Evolutionary conservation across 2,329 filamentous ascomycete genomes (phyloP).

Genomic region (Fusarium equiseti): DNA sequence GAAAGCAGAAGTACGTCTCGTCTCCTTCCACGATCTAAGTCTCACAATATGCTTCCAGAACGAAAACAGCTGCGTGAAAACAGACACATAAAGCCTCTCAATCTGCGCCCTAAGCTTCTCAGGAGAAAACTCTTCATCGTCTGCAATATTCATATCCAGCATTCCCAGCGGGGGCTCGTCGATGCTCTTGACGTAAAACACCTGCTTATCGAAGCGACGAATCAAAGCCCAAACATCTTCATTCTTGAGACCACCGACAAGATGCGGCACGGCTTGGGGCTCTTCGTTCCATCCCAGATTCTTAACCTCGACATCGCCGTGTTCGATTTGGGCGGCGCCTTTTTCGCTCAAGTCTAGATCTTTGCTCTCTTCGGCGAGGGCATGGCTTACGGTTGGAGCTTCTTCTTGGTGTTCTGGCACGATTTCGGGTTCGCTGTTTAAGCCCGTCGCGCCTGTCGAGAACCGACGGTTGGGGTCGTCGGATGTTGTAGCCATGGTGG

Average conservation of each 20-base stretch:
- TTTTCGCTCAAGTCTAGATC: slow-evolving; percentile 52
- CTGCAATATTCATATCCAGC: slow-evolving; percentile 83
- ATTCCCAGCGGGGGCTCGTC: slow-evolving; percentile 65
- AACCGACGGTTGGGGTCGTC: slow-evolving; percentile 33
- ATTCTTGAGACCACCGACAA: slow-evolving; percentile 77
- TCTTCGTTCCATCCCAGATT: slow-evolving; percentile 78
- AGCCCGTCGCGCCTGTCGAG: slow-evolving; percentile 26
- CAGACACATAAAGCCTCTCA: slow-evolving; percentile 85
- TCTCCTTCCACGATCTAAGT: slow-evolving; percentile 83
- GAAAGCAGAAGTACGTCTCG: slow-evolving; percentile 74
- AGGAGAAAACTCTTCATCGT: slow-evolving; percentile 86
- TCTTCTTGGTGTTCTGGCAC: slow-evolving; percentile 47
- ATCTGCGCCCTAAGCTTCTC: slow-evolving; percentile 84
- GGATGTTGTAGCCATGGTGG: slow-evolving; percentile 21
- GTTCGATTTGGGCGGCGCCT: slow-evolving; percentile 60
- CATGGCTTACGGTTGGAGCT: slow-evolving; percentile 53
- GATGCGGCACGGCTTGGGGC: slow-evolving; percentile 66
- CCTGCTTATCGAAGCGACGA: slow-evolving; percentile 79
- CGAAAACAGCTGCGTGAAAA: slow-evolving; percentile 74
- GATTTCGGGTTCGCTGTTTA: slow-evolving; percentile 49
- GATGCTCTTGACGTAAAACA: slow-evolving; percentile 76
- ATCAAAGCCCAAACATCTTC: slow-evolving; percentile 80
- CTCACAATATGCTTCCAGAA: slow-evolving; percentile 80
- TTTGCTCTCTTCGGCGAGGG: slow-evolving; percentile 51
- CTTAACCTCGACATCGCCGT: slow-evolving; percentile 67